Conservation (phyloP, 352 stramenopile species). For the Pythium apleroticum region DNA sequence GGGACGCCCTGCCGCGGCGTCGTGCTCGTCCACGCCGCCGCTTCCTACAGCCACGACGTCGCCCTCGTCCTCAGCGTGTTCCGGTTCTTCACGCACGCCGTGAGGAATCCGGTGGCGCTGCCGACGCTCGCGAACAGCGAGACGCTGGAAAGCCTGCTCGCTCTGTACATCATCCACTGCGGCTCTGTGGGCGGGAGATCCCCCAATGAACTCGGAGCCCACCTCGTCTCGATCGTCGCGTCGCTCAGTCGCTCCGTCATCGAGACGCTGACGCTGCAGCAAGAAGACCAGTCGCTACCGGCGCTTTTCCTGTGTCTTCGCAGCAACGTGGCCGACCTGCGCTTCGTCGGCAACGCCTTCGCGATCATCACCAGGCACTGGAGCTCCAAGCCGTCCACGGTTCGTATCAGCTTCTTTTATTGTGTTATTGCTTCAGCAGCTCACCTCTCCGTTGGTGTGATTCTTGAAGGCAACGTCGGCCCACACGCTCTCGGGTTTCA, state of each 20-base stretch:
- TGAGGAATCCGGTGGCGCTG: slow-evolving; percentile 50
- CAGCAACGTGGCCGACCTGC: slow-evolving; percentile 40
- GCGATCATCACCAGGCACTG: slow-evolving; percentile 55
- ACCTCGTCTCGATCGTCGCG: slow-evolving; percentile 50
- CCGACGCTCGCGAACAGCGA: slow-evolving; percentile 49
- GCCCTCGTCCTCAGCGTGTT: slow-evolving; percentile 43
- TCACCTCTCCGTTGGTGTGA: too few species aligned
- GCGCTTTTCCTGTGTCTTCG: slow-evolving; percentile 69
- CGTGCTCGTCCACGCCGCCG: slow-evolving; percentile 43
- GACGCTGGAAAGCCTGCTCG: slow-evolving; percentile 61
- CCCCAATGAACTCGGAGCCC: slow-evolving; percentile 33
- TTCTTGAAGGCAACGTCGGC: slow-evolving; percentile 30
- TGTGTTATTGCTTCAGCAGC: too few species aligned
- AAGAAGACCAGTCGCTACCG: slow-evolving; percentile 53
- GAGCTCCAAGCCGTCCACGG: slow-evolving; percentile 24
- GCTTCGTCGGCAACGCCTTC: slow-evolving; percentile 58
- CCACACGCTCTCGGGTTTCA: slow-evolving; percentile 52
- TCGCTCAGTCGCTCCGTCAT: slow-evolving; percentile 41
- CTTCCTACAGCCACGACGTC: slow-evolving; percentile 32
- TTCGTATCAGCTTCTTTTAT: neutral
- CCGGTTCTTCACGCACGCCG: slow-evolving; percentile 56
- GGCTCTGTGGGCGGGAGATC: slow-evolving; percentile 20
- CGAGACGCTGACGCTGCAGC: slow-evolving; percentile 40
- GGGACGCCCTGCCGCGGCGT: slow-evolving; percentile 33
- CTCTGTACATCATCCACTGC: slow-evolving; percentile 45